Evolutionary conservation across 192 early-diverging fungal species (phyloP).

Genomic region (Paraglomus occultum): DNA sequence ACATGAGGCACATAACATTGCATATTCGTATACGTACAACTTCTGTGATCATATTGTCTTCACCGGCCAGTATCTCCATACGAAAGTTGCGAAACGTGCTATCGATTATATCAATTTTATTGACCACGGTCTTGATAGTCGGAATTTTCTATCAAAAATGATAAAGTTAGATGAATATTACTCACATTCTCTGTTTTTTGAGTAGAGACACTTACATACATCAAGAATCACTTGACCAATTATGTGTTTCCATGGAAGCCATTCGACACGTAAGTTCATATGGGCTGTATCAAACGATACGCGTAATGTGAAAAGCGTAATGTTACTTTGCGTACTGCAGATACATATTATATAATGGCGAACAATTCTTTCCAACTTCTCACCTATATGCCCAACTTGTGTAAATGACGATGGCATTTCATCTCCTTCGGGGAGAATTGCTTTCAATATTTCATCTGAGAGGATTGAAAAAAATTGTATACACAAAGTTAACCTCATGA

Average conservation of each 20-base stretch:
- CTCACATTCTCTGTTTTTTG: background rate
- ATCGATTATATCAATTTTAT: slow-evolving; percentile 95
- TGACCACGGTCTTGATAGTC: slow-evolving; percentile 87
- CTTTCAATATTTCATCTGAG: slow-evolving; percentile 83
- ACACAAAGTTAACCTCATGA: background rate
- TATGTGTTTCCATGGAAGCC: slow-evolving; percentile 82
- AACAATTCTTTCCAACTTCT: background rate
- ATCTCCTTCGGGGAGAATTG: slow-evolving; percentile 77
- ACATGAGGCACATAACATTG: background rate
- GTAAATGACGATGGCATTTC: slow-evolving; percentile 88
- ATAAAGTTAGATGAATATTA: background rate
- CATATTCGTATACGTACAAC: slow-evolving; percentile 55
- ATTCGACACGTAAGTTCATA: slow-evolving; percentile 92
- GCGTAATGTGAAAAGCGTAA: background rate
- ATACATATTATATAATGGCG: background rate
- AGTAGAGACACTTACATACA: slow-evolving; percentile 45
- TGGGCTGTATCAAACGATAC: slow-evolving; percentile 62
- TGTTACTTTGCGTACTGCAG: background rate
- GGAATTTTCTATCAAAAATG: slow-evolving; percentile 77
- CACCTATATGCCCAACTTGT: slow-evolving; percentile 89
- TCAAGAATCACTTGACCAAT: slow-evolving; percentile 97
- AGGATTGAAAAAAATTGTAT: background rate
- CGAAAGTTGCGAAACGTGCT: slow-evolving; percentile 94
- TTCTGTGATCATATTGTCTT: slow-evolving; percentile 81
- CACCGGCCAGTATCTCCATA: slow-evolving; percentile 95